Conservation (phyloP, 2,329 filamentous ascomycete species). For the Aspergillus flavus region DNA sequence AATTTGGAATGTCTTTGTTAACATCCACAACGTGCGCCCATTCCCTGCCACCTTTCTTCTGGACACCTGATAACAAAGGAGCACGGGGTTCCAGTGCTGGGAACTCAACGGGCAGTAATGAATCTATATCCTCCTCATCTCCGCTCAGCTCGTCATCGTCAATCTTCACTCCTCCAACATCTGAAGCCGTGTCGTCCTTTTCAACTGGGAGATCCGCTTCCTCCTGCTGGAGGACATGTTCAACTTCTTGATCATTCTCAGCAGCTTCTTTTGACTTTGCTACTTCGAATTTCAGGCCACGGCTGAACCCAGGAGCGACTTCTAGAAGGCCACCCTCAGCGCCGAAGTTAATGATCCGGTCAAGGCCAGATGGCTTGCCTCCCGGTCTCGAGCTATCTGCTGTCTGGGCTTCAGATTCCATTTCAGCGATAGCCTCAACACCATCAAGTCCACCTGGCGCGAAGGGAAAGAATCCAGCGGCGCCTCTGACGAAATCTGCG, state of each 20-base stretch:
- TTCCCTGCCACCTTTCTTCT: conserved; percentile 76
- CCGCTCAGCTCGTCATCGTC: conserved; percentile 34
- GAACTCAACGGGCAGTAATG: conserved; percentile 87
- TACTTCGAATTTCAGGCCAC: conserved; percentile 73
- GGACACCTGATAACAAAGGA: conserved; percentile 70
- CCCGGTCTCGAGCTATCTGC: conserved; percentile 47
- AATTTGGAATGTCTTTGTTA: conserved; percentile 90
- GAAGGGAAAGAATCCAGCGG: conserved; percentile 92
- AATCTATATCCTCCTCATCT: conserved; percentile 70
- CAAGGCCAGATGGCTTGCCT: conserved; percentile 59
- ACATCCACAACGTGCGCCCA: conserved; percentile 99
- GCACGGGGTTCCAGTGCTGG: conserved; percentile 84
- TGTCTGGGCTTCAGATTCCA: conserved; percentile 72
- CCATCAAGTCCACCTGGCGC: conserved; percentile 86
- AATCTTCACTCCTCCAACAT: conserved; percentile 31
- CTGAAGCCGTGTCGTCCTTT: conserved; percentile 51
- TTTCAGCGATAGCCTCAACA: conserved; percentile 79
- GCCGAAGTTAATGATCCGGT: conserved; percentile 82
- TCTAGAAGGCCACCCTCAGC: conserved; percentile 77
- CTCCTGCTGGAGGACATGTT: conserved; percentile 60
- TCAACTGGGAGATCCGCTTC: conserved; percentile 49
- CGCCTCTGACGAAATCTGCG: conserved; percentile 89
- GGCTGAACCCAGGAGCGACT: conserved; percentile 76
- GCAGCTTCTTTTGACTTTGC: conserved; percentile 60
- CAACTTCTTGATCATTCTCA: conserved; percentile 69